phyloP scores from a whole-genome alignment of 2,329 filamentous ascomycete species.

The Alternaria sp. region DNA sequence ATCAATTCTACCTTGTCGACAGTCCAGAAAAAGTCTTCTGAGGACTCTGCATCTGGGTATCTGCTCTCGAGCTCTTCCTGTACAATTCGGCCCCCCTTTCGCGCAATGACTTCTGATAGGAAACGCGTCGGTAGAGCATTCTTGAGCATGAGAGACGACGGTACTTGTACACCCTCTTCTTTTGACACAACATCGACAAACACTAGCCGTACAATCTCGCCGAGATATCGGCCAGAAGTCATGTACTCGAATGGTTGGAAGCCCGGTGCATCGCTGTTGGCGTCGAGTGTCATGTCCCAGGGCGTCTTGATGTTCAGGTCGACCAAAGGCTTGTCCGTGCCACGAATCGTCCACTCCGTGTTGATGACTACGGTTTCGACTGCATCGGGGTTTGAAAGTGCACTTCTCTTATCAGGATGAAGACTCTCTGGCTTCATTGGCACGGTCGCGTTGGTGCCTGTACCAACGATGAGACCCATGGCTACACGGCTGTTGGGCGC shows the following conservation, averaged over 20 bases:
- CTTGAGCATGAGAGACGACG: constrained; percentile 62
- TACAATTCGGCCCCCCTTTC: constrained; percentile 26
- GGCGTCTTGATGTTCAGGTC: constrained; percentile 69
- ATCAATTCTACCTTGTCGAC: constrained; percentile 66
- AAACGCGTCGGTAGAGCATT: constrained; percentile 77
- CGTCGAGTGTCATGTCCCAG: constrained; percentile 75
- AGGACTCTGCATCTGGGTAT: constrained; percentile 60
- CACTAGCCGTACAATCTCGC: constrained; percentile 76
- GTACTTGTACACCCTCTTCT: constrained; percentile 57
- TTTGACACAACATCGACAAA: constrained; percentile 69
- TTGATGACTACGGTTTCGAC: constrained; percentile 78
- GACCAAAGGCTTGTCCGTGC: constrained; percentile 72
- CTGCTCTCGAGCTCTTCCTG: constrained; percentile 57
- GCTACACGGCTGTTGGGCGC: constrained; percentile 69
- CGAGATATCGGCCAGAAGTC: constrained; percentile 80
- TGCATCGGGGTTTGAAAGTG: constrained; percentile 40
- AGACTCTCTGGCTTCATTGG: constrained; percentile 71
- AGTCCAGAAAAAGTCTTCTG: constrained; percentile 65
- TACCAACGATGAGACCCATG: constrained; percentile 84
- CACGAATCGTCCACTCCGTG: constrained; percentile 84
- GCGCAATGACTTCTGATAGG: constrained; percentile 72
- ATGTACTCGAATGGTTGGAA: constrained; percentile 88
- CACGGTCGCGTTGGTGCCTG: constrained; percentile 82
- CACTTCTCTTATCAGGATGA: constrained; percentile 67
- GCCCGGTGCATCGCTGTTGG: constrained; percentile 72